phyloP scores from a whole-genome alignment of 257 asterid genomes.

The Solanum piurae region DNA sequence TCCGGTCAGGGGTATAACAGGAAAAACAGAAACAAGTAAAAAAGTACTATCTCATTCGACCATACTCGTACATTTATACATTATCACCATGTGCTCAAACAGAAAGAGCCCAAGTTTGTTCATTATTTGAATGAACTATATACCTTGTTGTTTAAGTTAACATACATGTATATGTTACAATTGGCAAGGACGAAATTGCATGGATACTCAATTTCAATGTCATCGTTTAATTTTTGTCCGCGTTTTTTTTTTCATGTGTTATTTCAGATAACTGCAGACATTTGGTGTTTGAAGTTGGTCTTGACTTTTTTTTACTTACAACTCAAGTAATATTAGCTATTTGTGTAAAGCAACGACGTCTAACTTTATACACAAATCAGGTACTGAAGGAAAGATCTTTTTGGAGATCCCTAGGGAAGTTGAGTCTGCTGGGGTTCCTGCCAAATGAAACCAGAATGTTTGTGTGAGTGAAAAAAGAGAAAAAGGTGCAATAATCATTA shows the following conservation, averaged over 20 bases:
- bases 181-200: not conserved
- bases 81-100: too few species aligned
- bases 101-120: too few species aligned
- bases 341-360: not conserved
- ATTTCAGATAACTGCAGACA: not conserved
- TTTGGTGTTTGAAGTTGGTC: not conserved
- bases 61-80: too few species aligned
- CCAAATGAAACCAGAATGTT: not conserved
- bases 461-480: not conserved
- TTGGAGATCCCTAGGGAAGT: too few species aligned
- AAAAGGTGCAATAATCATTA: not conserved
- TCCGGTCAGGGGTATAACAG: too few species aligned
- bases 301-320: too few species aligned
- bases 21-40: too few species aligned
- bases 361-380: too few species aligned
- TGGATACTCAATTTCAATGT: not conserved
- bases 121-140: not conserved
- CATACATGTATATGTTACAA: not conserved
- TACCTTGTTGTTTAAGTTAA: not conserved
- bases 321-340: too few species aligned
- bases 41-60: too few species aligned
- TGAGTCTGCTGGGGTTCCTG: slow-evolving; percentile 52
- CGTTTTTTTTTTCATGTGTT: not conserved
- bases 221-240: not conserved
- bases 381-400: too few species aligned